Percentiles rank a stretch among this genome's conserved stretches.
Conservation (phyloP, 257 asterid species). For the Leonotis leonurus region DNA sequence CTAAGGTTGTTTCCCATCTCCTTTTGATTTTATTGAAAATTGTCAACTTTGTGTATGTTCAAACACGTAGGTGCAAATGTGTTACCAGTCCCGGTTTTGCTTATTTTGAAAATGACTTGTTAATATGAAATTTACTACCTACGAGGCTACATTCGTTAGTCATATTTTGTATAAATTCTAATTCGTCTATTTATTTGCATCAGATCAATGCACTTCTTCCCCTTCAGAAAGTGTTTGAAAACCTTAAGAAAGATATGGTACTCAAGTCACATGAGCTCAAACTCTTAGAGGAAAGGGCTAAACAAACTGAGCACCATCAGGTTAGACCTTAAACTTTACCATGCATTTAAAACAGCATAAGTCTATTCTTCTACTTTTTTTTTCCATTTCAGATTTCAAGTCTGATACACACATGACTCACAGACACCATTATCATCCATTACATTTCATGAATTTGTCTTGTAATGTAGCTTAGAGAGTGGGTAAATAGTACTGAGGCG, state of each 20-base stretch:
- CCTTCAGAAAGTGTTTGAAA: constrained; percentile 70
- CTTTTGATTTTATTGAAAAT: not conserved
- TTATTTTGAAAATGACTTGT: not conserved
- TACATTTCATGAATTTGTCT: constrained; percentile 7
- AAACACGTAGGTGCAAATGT: not conserved
- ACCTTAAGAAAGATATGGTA: constrained; percentile 73
- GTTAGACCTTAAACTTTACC: constrained; percentile 30
- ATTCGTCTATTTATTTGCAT: constrained; percentile 20
- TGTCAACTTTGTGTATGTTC: not conserved
- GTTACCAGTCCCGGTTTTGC: not conserved
- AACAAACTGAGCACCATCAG: constrained; percentile 98
- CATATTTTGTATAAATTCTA: not conserved
- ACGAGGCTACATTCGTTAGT: too few species aligned
- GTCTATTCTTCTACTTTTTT: constrained; percentile 7
- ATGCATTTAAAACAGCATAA: not conserved
- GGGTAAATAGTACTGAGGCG: constrained; percentile 69
- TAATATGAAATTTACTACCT: not conserved
- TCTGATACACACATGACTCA: not conserved
- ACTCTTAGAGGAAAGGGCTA: constrained; percentile 72
- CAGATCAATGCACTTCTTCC: constrained; percentile 90
- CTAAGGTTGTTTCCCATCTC: constrained; percentile 42
- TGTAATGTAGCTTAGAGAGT: constrained; percentile 66
- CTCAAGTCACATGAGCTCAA: constrained; percentile 90
- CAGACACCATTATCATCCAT: constrained; percentile 4
- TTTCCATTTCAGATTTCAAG: constrained; percentile 6